Conservation (phyloP, 768 basidiomycete species). For the Termitomyces sp. region DNA sequence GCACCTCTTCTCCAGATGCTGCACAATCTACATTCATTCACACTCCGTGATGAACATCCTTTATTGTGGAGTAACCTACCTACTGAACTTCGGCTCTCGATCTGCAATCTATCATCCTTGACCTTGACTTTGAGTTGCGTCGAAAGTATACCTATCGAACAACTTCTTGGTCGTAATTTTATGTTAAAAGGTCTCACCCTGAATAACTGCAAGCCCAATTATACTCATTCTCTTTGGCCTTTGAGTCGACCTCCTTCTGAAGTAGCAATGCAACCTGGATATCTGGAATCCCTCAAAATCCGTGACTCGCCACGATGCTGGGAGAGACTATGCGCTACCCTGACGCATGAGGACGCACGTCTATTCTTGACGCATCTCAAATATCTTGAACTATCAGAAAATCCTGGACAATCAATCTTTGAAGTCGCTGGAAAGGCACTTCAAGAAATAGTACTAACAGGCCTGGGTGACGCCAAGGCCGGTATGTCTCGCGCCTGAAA, state of each 20-base stretch:
- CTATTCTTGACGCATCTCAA: not conserved
- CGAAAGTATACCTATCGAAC: constrained; percentile 2
- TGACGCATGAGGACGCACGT: not conserved
- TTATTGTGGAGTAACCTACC: not conserved
- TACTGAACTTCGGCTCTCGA: not conserved
- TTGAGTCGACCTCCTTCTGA: not conserved
- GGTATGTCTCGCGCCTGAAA: not conserved
- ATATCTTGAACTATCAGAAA: not conserved
- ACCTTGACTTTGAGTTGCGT: constrained; percentile 1
- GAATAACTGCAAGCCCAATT: not conserved
- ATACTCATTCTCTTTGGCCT: not conserved
- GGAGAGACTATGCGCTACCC: not conserved
- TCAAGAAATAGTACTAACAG: not conserved
- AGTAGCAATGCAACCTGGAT: not conserved
- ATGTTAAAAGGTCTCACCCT: not conserved
- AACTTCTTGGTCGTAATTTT: not conserved
- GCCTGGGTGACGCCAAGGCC: not conserved
- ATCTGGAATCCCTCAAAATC: not conserved
- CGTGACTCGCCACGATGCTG: not conserved
- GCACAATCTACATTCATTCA: constrained; percentile 7
- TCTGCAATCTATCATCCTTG: constrained; percentile 3
- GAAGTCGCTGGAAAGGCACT: not conserved
- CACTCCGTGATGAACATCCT: not conserved
- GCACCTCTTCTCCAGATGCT: constrained; percentile 9
- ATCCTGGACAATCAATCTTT: not conserved